Base-by-base conservation (phyloP, 2,329 filamentous ascomycete species). In the Didymella glomerata region DNA sequence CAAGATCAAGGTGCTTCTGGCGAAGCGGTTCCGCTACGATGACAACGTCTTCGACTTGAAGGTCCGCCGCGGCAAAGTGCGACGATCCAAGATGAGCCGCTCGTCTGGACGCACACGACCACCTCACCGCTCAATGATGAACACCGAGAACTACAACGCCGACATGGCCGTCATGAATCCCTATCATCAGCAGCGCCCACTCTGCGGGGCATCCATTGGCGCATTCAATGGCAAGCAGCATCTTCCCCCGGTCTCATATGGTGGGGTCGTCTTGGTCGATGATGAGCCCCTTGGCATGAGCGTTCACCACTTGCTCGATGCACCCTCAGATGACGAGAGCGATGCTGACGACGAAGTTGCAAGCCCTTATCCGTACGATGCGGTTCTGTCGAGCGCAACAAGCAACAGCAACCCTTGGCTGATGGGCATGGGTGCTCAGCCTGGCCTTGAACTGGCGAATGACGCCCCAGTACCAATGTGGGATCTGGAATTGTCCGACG, bases 291-390 rank as follows among this genome's bases (percentile, higher is more conserved):
- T 93, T 70, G 94, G 94, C 13, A 95, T 98, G 91, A 97, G 92
- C 22, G 94, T 98, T 0, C 94, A 98, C 71, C 94, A 98, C 76
- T 94, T 98, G 88, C 86, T 98, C 2, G 94, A 97, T 68, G 79
- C 81, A 13, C 81, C 85, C 11, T 85, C 84, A 57, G 77, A 81
- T 44, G 83, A 85, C 42, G 83, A 85, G 36, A 79, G 76, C 4
- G 79, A 81, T 4, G 73, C 72, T 27, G 76, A 75, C 14, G 80
- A 79, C 10, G 75, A 77, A 16, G 73, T 76, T 42, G 58, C 56
- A 16, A 66, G 67, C 48, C 66, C 68, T 8, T 62, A 65, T 42
- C 66, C 68, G 28, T 70, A 69, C 36, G 67, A 76, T 16, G 61
- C 68, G 16, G 62, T 72, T 18, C 76, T 84, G 7, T 84, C 83